Percentiles rank a stretch among this genome's conserved stretches.
Conservation (phyloP, 192 early-diverging fungal species). For the Kappamyces sp. region DNA sequence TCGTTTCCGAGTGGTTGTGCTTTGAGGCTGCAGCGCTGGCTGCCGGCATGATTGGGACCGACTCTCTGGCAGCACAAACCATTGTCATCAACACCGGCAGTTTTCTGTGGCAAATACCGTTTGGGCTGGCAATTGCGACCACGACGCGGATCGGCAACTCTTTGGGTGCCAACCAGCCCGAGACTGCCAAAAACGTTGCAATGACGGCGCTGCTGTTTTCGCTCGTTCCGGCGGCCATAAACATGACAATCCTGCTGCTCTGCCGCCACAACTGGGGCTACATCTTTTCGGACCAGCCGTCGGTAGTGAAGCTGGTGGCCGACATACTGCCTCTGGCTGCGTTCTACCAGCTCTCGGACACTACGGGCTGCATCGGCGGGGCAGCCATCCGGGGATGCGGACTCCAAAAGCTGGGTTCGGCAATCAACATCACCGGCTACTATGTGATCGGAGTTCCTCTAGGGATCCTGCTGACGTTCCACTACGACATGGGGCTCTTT, state of each 20-base stretch:
- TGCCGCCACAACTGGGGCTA: slow-evolving; percentile 55
- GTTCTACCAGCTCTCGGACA: slow-evolving; percentile 44
- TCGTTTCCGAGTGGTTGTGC: slow-evolving; percentile 35
- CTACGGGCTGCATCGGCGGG: slow-evolving; percentile 33
- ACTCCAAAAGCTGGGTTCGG: slow-evolving; percentile 58
- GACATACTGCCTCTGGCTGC: slow-evolving; percentile 74
- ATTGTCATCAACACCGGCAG: slow-evolving; percentile 66
- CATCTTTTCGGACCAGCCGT: slow-evolving; percentile 58
- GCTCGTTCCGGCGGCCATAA: slow-evolving; percentile 43
- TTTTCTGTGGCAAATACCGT: slow-evolving; percentile 67
- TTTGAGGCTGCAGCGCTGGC: slow-evolving; percentile 43
- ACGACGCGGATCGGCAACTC: slow-evolving; percentile 67
- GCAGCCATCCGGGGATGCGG: slow-evolving; percentile 76
- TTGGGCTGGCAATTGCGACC: slow-evolving; percentile 72
- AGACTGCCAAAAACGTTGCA: slow-evolving; percentile 1
- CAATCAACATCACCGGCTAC: slow-evolving; percentile 43
- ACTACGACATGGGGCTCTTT: slow-evolving; percentile 18
- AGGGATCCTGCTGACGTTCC: slow-evolving; percentile 38
- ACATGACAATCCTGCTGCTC: slow-evolving; percentile 44
- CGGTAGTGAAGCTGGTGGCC: slow-evolving; percentile 65
- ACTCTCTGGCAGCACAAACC: slow-evolving; percentile 73
- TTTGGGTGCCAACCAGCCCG: slow-evolving; percentile 11
- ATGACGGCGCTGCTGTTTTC: slow-evolving; percentile 36
- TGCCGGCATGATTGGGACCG: slow-evolving; percentile 70
- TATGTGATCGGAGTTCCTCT: slow-evolving; percentile 67